Base-by-base conservation (phyloP, 768 basidiomycete genomes). In the Cyclocybe cylindracea region DNA sequence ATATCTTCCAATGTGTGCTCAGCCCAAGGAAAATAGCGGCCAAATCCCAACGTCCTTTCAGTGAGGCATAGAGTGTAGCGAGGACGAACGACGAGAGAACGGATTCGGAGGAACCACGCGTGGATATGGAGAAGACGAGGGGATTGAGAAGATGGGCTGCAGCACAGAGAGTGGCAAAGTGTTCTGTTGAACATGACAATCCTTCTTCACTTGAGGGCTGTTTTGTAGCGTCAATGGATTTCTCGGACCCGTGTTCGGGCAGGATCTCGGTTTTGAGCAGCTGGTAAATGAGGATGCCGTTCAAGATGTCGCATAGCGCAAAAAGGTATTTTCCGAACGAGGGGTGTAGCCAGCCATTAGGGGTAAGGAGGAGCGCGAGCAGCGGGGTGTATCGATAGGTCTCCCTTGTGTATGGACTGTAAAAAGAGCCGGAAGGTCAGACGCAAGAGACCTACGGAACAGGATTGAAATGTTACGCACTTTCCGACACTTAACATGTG, bases 311-410 rank as follows among this genome's bases (percentile, higher is more conserved):
- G 69, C 88, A 89, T 31, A 75, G 68, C 5, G 93, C 85, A 58
- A 99, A 97, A 35, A 97, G 65, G 57, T 89, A 82, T 78, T 98
- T 98, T 50, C 97, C 96, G 62, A 95, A 94, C 4, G 90, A 84
- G 3, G 87, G 84, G 57, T 93, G 91, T 9, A 94, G 57, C 73
- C 87, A 78, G 54, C 78, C 78, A 63, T 94, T 96, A 8, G 96
- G 94, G 2, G 85, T 74, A 24, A 98, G 72, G 11, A 97, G 68
- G 3, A 92, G 66, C 2, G 97, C 91, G 10, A 99, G 80, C 32
- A 99, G 72, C 6, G 97, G 97, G 0, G 97, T 98, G 68, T 99
- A 99, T 14, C 97, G 89, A 66, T 96, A 99, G 1, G 97, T 99
- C 59, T 89, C 83, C 37, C 97, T 81, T 9, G 77, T 79, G 67